Percentiles rank a stretch among this genome's conserved stretches.
phyloP scores from a whole-genome alignment of 352 stramenopile species.

The Phytophthora lateralis region DNA sequence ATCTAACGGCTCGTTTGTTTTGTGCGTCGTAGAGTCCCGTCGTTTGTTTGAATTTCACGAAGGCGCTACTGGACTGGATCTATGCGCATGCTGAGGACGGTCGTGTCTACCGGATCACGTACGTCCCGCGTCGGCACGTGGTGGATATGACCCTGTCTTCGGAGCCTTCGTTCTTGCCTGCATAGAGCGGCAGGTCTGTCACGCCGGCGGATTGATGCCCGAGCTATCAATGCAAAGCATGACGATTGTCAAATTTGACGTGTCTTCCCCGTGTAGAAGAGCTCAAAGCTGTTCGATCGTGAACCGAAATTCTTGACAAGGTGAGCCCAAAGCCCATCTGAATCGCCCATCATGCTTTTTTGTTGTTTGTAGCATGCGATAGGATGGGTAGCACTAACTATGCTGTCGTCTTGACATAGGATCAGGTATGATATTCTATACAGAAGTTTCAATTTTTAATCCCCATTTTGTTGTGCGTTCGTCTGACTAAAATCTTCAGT shows the following conservation, averaged over 20 bases:
- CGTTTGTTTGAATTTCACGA: conserved; percentile 76
- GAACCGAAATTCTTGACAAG: conserved; percentile 22
- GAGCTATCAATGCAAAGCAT: conserved; percentile 22
- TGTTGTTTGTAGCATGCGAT: conserved; percentile 20
- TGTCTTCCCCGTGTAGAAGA: conserved; percentile 25
- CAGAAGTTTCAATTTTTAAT: conserved; percentile 15
- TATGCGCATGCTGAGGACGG: conserved; percentile 45
- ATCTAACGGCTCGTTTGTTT: conserved; percentile 31
- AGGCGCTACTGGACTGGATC: conserved; percentile 67
- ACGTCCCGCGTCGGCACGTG: conserved; percentile 49
- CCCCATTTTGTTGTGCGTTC: conserved; percentile 6
- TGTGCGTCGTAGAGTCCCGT: conserved; percentile 38
- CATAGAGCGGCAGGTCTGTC: not conserved
- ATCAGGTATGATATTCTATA: not conserved
- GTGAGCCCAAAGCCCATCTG: conserved; percentile 23
- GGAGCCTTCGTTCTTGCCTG: conserved; percentile 43
- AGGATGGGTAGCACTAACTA: conserved; percentile 6
- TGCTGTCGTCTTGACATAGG: not conserved
- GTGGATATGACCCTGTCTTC: conserved; percentile 46
- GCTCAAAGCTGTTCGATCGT: conserved; percentile 26
- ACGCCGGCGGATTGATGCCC: conserved; percentile 10
- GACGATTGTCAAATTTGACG: conserved; percentile 16
- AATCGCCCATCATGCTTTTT: conserved; percentile 17
- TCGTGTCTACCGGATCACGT: conserved; percentile 53
- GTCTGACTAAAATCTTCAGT: conserved; percentile 4